phyloP scores from a whole-genome alignment of 768 basidiomycete species.

The Roridomyces roridus region DNA sequence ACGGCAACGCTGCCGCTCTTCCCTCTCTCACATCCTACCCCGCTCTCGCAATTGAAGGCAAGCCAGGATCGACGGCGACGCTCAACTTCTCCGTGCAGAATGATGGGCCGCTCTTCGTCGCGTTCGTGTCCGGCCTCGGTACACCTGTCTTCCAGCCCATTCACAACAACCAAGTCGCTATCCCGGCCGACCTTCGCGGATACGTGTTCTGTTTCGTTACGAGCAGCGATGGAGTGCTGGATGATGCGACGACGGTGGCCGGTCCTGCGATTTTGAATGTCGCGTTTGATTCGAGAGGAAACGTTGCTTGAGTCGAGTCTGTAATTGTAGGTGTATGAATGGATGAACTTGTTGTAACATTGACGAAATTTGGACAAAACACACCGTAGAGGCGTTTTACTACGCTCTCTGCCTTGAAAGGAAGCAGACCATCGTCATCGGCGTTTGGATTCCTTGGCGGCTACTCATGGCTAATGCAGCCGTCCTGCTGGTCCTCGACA shows the following conservation, averaged over 20 bases:
- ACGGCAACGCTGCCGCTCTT: conserved; percentile 51
- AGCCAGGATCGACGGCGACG: conserved; percentile 32
- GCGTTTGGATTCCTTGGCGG: too few species aligned
- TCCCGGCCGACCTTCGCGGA: conserved; percentile 53
- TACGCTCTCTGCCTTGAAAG: too few species aligned
- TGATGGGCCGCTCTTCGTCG: conserved; percentile 42
- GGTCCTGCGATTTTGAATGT: conserved; percentile 59
- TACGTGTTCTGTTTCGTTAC: conserved; percentile 59
- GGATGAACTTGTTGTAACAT: too few species aligned
- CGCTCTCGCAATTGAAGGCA: conserved; percentile 37
- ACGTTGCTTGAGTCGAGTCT: conserved; percentile 6
- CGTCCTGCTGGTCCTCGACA: too few species aligned
- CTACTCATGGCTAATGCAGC: too few species aligned
- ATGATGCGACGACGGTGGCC: conserved; percentile 59
- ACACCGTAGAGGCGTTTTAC: too few species aligned
- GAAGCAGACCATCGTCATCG: too few species aligned
- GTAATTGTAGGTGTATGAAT: too few species aligned
- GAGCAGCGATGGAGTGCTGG: conserved; percentile 40
- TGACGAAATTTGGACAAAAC: too few species aligned
- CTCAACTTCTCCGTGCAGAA: conserved; percentile 30
- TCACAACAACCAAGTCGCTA: conserved; percentile 35
- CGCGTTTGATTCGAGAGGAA: conserved; percentile 35
- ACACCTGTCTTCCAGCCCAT: conserved; percentile 47
- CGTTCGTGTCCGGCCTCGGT: conserved; percentile 54
- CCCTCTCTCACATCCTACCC: conserved; percentile 55